A percentile compares a stretch with the other conserved stretches of the same genome.
These are phyloP conservation scores for Salinomyces thailandicus DNA, from an alignment of 2,329 filamentous ascomycete genomes.

Conservation along the genomic window DNA sequence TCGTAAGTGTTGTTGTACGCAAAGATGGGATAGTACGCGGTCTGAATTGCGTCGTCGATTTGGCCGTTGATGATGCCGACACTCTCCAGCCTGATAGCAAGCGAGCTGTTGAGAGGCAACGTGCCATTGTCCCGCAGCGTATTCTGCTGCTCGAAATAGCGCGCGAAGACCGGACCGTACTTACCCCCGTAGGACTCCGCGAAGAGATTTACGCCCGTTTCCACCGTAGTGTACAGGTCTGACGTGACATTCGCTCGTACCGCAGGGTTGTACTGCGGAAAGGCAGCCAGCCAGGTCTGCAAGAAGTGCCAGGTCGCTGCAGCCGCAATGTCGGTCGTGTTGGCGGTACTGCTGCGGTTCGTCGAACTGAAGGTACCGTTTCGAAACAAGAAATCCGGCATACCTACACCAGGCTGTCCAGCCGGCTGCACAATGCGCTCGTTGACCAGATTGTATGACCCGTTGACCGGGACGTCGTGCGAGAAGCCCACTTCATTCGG, in stretches of 20 bases:
- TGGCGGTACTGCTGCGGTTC: slow-evolving; percentile 27
- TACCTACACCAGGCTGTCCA: slow-evolving; percentile 40
- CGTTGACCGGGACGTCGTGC: slow-evolving; percentile 39
- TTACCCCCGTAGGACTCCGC: slow-evolving; percentile 49
- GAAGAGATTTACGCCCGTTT: slow-evolving; percentile 44
- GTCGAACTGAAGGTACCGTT: slow-evolving; percentile 58
- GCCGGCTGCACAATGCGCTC: slow-evolving; percentile 29
- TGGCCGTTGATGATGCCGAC: slow-evolving; percentile 63
- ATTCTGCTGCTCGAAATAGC: slow-evolving; percentile 53
- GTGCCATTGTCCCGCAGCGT: slow-evolving; percentile 41
- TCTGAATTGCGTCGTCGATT: slow-evolving; percentile 54
- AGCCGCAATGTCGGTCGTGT: slow-evolving; percentile 28
- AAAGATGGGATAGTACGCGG: slow-evolving; percentile 47
- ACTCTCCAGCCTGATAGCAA: slow-evolving; percentile 51
- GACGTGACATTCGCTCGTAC: slow-evolving; percentile 44
- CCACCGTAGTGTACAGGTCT: slow-evolving; percentile 9
- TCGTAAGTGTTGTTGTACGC: slow-evolving; percentile 57
- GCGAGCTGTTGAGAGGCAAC: slow-evolving; percentile 39
- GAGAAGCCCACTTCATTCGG: slow-evolving; percentile 51
- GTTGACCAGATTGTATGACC: slow-evolving; percentile 29
- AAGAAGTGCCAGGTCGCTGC: slow-evolving; percentile 54
- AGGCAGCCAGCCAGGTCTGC: slow-evolving; percentile 44
- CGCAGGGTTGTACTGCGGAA: slow-evolving; percentile 32
- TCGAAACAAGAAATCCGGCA: slow-evolving; percentile 40
- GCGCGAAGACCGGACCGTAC: slow-evolving; percentile 56